These are phyloP conservation scores for Colletotrichum sp. DNA, from an alignment of 2,329 filamentous ascomycete species.

Conservation along the genomic window DNA sequence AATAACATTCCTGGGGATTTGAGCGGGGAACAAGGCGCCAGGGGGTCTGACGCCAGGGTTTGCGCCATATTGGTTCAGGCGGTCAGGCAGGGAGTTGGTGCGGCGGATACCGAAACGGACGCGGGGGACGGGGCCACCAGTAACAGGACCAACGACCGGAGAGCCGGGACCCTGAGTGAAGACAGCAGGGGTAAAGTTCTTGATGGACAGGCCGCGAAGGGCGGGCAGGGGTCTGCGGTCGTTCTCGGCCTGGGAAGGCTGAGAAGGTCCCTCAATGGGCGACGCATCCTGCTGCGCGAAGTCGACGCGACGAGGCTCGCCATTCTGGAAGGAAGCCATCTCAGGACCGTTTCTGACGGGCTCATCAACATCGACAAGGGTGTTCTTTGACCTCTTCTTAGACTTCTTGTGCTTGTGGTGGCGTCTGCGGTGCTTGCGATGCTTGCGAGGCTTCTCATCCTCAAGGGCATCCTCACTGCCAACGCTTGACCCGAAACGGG, in stretches of 20 bases:
- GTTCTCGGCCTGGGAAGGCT: constrained; percentile 21
- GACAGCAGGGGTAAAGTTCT: constrained; percentile 73
- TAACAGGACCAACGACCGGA: neutral
- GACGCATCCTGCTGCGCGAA: constrained; percentile 50
- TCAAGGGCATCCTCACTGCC: constrained; percentile 49
- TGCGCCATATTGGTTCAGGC: constrained; percentile 52
- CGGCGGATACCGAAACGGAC: constrained; percentile 71
- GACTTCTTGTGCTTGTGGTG: constrained; percentile 44
- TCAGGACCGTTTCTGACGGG: constrained; percentile 34
- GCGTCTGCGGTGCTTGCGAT: constrained; percentile 40
- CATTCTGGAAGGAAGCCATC: constrained; percentile 27
- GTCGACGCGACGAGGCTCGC: constrained; percentile 61
- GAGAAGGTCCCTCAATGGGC: constrained; percentile 30
- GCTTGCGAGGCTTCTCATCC: constrained; percentile 44
- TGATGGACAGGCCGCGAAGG: constrained; percentile 67
- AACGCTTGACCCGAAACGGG: constrained; percentile 40
- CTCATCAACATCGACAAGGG: constrained; percentile 30
- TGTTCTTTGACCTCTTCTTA: constrained; percentile 49
- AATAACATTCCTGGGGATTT: constrained; percentile 44
- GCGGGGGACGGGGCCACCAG: constrained; percentile 55
- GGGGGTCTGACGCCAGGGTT: constrained; percentile 45
- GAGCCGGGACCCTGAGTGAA: constrained; percentile 50
- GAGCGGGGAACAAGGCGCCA: constrained; percentile 54
- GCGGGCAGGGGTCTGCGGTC: constrained; percentile 54
- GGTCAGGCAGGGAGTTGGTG: constrained; percentile 76